A percentile compares a stretch with the other conserved stretches of the same genome.
Evolutionary conservation across 179 eudicot genomes (phyloP).

Genomic region (Heliamphora ciliata): DNA sequence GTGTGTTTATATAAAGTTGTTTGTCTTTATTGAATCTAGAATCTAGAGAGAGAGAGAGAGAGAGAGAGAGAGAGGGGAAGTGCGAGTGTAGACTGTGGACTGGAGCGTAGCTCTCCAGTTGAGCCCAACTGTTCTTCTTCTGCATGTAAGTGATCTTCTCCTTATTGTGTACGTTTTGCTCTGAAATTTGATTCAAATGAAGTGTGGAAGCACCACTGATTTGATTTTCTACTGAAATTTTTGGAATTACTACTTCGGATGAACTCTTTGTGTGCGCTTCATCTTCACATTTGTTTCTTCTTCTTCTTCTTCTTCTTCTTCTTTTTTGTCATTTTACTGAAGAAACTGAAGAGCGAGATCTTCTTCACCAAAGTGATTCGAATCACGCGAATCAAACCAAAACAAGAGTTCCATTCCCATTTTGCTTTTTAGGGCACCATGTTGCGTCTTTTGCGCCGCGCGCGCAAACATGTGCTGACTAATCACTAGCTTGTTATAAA

Average conservation of each 20-base stretch:
- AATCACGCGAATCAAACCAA: background rate
- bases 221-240: background rate
- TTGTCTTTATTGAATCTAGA: no score
- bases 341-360: background rate
- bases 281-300: background rate
- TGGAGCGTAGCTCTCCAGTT: background rate
- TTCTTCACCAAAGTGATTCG: background rate
- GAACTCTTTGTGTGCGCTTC: background rate
- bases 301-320: background rate
- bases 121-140: background rate
- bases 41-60: no score
- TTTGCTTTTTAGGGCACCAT: conserved; percentile 3
- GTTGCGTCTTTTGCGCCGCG: background rate
- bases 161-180: background rate
- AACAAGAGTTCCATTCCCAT: background rate
- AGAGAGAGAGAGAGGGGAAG: background rate
- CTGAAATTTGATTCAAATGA: background rate
- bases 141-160: background rate
- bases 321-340: background rate
- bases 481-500: background rate
- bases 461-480: background rate
- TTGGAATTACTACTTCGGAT: background rate
- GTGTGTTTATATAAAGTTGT: no score
- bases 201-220: background rate
- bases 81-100: background rate